phyloP scores from a whole-genome alignment of 23 red algal genomes.

The Cyanidium caldarium region DNA sequence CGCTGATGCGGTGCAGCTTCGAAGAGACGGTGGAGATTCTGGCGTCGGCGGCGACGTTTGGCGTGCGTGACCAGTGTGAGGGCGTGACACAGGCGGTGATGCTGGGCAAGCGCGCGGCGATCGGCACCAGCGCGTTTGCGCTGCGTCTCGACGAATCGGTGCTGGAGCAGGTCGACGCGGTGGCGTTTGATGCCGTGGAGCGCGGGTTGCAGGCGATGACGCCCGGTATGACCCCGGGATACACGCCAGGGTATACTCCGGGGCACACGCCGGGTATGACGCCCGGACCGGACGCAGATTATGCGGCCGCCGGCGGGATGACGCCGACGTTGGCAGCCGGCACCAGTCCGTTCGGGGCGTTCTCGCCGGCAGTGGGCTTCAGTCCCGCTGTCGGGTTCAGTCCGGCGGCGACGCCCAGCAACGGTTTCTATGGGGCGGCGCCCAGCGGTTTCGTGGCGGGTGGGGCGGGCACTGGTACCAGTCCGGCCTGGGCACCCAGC shows the following conservation, averaged over 20 bases:
- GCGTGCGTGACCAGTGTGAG: constrained; percentile 37
- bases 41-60: constrained; percentile 54
- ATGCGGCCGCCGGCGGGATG: not conserved
- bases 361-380: constrained; percentile 21
- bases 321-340: not conserved
- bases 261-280: constrained; percentile 4
- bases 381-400: constrained; percentile 29
- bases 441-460: constrained; percentile 12
- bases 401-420: constrained; percentile 18
- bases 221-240: constrained; percentile 2
- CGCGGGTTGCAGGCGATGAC: not conserved
- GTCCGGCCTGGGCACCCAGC: constrained; percentile 37
- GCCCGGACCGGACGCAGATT: too few species aligned
- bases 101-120: constrained; percentile 62
- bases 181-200: not conserved
- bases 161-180: not conserved
- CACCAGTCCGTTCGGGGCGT: not conserved
- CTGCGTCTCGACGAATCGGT: constrained; percentile 56
- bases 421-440: constrained; percentile 14
- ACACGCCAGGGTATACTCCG: not conserved
- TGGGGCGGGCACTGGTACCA: constrained; percentile 12
- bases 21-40: constrained; percentile 97
- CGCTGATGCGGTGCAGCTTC: constrained; percentile 80
- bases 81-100: constrained; percentile 89
- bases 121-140: constrained; percentile 86